Base-by-base conservation (phyloP, 306 rosid genomes). In the Pachyrhizus erosus region DNA sequence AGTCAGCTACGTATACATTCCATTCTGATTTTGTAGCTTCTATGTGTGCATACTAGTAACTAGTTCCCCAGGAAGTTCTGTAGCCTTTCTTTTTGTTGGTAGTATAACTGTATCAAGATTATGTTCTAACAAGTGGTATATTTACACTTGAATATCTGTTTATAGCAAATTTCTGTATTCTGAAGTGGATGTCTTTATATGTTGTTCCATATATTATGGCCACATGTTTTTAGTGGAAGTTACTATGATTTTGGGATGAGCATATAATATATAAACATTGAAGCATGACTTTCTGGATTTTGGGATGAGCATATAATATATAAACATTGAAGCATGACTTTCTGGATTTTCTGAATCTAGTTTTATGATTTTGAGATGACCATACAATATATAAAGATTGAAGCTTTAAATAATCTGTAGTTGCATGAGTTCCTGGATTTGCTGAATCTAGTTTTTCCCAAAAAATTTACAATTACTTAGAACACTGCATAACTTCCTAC, bases 21-120 rank as follows among this genome's bases (percentile, higher is more conserved):
- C 68, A 27, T 58, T 82, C 79, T 73, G 74, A 64, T 72, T 72
- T 27, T 42, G 45, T 29, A 55, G 65, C 23, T 67, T 72, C 39
- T 62, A 42, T 17, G 24, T 58, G 12, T 27, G 31, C 55, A 54
- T 77, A 57, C 18, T 37, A 21, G 17, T 79, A 54, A 79, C 10
- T 10, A 42, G 21, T 82, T 49, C 64, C 46, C 12, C 42, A 3
- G 42, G 52, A 23, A 20, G 18, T 54, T 65, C 70, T 7, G 15
- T 57, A 17, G 43, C 52, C 66, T 61, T 20, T 9, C 24, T 15
- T 60, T 42, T 43, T 31, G 21, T 46, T 73, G 66, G 75, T 73
- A 33, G 29, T 49, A 34, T 39, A 51, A 17, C 20, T 8, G 14
- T 26, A 7, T 49, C 7, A 26, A 78, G 21, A 6, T 12, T 18